These are phyloP conservation scores for Zizania latifolia DNA, from an alignment of 176 grass and related monocot genomes.

Conservation along the genomic window DNA sequence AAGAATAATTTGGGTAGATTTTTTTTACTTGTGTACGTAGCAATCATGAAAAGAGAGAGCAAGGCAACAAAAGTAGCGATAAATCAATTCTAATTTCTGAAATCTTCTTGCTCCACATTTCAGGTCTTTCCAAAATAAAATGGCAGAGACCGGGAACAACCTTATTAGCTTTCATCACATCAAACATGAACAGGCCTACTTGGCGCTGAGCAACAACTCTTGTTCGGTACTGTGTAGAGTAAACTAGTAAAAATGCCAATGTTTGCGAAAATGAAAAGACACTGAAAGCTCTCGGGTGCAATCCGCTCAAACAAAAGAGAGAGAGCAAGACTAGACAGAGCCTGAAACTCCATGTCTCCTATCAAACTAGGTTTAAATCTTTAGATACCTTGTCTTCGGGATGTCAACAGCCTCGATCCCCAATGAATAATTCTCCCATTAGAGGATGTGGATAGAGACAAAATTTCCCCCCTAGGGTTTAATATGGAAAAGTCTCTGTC, in stretches of 20 bases:
- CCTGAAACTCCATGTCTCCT: neutral
- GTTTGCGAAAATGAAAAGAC: neutral
- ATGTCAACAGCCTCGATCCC: too few species aligned
- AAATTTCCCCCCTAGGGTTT: too few species aligned
- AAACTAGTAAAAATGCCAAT: neutral
- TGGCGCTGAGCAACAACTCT: neutral
- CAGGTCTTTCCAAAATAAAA: neutral
- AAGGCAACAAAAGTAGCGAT: too few species aligned
- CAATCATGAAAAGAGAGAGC: too few species aligned
- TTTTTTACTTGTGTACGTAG: too few species aligned
- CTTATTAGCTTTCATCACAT: slow-evolving; percentile 9
- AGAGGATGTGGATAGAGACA: too few species aligned
- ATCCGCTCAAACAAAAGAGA: slow-evolving; percentile 18
- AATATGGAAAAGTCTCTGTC: too few species aligned
- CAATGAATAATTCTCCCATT: too few species aligned
- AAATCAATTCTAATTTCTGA: neutral
- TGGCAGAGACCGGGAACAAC: neutral
- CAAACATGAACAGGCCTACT: slow-evolving; percentile 11
- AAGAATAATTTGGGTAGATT: too few species aligned
- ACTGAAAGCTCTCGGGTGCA: neutral
- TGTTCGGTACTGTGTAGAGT: neutral
- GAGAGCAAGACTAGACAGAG: slow-evolving; percentile 12
- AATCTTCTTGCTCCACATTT: neutral
- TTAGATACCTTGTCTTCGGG: neutral
- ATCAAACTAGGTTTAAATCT: slow-evolving; percentile 28